Conservation (phyloP, 306 rosid species). For the Inga leiocalycina region DNA sequence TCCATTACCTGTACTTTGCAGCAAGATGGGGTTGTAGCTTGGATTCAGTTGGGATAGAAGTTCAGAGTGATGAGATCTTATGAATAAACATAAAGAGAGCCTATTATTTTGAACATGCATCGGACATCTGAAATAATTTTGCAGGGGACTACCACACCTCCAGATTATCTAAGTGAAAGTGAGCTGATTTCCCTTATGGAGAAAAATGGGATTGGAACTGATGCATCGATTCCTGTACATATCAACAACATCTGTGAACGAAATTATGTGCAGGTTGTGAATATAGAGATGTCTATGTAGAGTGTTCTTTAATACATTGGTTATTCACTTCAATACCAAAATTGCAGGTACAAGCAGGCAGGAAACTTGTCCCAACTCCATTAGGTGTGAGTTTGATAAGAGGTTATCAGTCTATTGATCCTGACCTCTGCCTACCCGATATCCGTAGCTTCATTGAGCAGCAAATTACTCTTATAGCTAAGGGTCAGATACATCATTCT, state of each 20-base stretch:
- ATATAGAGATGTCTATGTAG: constrained; percentile 22
- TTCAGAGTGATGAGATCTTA: constrained; percentile 17
- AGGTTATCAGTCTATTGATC: constrained; percentile 95
- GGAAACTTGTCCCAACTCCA: constrained; percentile 85
- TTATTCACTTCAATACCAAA: constrained; percentile 34
- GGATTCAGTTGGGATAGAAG: constrained; percentile 17
- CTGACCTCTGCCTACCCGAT: constrained; percentile 98
- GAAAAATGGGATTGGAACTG: constrained; percentile 95
- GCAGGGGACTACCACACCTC: constrained; percentile 86
- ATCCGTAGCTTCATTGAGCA: constrained; percentile 99
- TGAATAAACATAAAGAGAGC: constrained; percentile 17
- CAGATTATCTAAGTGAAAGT: constrained; percentile 92
- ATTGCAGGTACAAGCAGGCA: constrained; percentile 91
- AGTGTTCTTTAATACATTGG: constrained; percentile 25
- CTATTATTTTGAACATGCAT: constrained; percentile 18
- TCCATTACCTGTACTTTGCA: background rate
- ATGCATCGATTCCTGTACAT: constrained; percentile 95
- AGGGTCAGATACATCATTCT: constrained; percentile 81
- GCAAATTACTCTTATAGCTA: constrained; percentile 89
- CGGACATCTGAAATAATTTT: constrained; percentile 36
- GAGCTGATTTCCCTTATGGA: constrained; percentile 97
- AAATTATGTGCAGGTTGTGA: constrained; percentile 88
- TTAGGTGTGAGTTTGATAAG: constrained; percentile 87
- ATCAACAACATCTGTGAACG: constrained; percentile 97
- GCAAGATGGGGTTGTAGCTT: background rate